These are phyloP conservation scores for Cytospora piceicola DNA, from an alignment of 2,329 filamentous ascomycete species.

Conservation along the genomic window DNA sequence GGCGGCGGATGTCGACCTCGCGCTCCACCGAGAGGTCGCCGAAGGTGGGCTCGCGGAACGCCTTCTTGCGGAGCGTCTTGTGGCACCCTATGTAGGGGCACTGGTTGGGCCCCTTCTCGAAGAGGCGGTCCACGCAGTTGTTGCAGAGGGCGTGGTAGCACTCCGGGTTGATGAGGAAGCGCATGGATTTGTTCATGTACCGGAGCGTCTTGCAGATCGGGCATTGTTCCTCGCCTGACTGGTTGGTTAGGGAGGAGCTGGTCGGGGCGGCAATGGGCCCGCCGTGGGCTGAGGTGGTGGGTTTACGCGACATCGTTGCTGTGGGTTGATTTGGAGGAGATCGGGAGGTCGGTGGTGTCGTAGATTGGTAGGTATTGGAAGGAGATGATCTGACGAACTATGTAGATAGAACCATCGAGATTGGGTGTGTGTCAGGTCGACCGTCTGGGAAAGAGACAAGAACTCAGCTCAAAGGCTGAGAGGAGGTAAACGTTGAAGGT, in stretches of 20 bases:
- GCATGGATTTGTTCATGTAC: constrained; percentile 92
- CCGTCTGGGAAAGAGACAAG: not conserved
- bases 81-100: constrained; percentile 90
- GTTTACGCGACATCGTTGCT: constrained; percentile 45
- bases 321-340: not conserved
- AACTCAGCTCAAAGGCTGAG: not conserved
- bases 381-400: not conserved
- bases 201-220: constrained; percentile 96
- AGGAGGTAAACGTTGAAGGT: not conserved
- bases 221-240: constrained; percentile 70
- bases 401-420: not conserved
- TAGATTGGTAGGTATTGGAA: not conserved
- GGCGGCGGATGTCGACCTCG: constrained; percentile 87
- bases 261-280: constrained; percentile 18
- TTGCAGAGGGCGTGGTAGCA: constrained; percentile 99
- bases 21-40: constrained; percentile 85
- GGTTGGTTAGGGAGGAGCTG: constrained; percentile 29
- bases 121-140: constrained; percentile 92
- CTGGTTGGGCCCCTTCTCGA: constrained; percentile 86
- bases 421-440: not conserved
- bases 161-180: constrained; percentile 95
- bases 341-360: not conserved
- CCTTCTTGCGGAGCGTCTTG: constrained; percentile 81
- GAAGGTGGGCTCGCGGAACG: constrained; percentile 88
- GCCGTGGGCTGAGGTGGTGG: constrained; percentile 32